Conservation (phyloP, 2,329 filamentous ascomycete genomes). For the Hypoxylon sp. region DNA sequence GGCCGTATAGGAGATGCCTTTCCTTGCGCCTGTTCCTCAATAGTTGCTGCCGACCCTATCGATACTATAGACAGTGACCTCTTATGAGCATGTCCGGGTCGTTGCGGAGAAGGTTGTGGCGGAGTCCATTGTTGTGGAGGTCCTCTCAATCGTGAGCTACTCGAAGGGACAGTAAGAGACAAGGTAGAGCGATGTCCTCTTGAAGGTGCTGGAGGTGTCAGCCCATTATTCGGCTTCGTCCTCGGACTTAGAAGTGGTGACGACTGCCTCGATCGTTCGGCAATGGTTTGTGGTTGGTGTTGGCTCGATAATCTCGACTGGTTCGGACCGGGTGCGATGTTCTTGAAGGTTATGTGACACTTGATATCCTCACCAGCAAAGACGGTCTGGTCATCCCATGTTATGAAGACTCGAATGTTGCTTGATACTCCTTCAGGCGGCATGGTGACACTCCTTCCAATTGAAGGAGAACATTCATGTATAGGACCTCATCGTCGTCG, state of each 20-base stretch:
- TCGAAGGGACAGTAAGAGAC: slow-evolving; percentile 70
- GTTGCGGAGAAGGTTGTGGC: slow-evolving; percentile 47
- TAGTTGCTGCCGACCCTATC: slow-evolving; percentile 69
- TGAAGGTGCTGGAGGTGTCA: slow-evolving; percentile 61
- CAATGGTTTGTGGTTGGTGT: slow-evolving; percentile 50
- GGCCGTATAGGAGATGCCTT: slow-evolving; percentile 59
- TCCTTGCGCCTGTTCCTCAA: slow-evolving; percentile 60
- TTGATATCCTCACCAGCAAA: slow-evolving; percentile 97
- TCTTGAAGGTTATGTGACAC: slow-evolving; percentile 97
- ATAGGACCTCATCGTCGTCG: slow-evolving; percentile 48
- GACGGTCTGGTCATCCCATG: slow-evolving; percentile 93
- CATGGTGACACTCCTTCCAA: slow-evolving; percentile 60
- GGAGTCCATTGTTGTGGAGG: slow-evolving; percentile 63
- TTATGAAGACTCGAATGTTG: slow-evolving; percentile 95
- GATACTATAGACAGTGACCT: slow-evolving; percentile 87
- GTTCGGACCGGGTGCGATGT: slow-evolving; percentile 69
- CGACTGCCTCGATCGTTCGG: slow-evolving; percentile 56
- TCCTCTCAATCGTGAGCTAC: slow-evolving; percentile 60
- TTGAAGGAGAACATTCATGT: slow-evolving; percentile 52
- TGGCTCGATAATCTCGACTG: slow-evolving; percentile 50
- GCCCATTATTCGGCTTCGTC: slow-evolving; percentile 58
- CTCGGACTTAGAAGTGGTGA: slow-evolving; percentile 60
- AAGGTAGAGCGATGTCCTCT: slow-evolving; percentile 76
- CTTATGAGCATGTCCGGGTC: slow-evolving; percentile 72
- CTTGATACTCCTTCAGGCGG: slow-evolving; percentile 60